A percentile compares a stretch with the other conserved stretches of the same genome.
Evolutionary conservation across 228 moss, liverwort and hornwort species (phyloP).

Genomic region (Sphagnum fallax): DNA sequence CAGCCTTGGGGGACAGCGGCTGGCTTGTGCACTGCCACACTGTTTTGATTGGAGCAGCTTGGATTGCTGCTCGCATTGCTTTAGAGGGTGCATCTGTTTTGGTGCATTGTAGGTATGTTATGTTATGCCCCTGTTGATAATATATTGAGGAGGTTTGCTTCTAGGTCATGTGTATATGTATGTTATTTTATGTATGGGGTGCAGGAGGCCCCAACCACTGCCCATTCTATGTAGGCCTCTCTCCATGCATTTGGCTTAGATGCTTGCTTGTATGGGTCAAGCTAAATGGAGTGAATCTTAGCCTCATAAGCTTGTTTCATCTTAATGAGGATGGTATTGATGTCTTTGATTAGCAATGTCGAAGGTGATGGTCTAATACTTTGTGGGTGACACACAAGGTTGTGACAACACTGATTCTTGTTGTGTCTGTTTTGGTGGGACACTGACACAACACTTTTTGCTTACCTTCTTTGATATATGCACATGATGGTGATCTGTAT

Average conservation of each 20-base stretch:
- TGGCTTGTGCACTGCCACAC: constrained; percentile 94
- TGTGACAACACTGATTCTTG: too few species aligned
- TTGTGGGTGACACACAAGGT: too few species aligned
- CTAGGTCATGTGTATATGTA: too few species aligned
- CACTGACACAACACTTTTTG: background rate
- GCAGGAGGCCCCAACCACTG: too few species aligned
- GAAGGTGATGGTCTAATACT: too few species aligned
- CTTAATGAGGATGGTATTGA: too few species aligned
- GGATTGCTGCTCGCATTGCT: constrained; percentile 90
- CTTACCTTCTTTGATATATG: background rate
- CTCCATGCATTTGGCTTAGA: background rate
- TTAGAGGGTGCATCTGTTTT: constrained; percentile 92
- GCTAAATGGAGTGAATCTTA: too few species aligned
- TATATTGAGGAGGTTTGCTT: too few species aligned
- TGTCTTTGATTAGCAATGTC: too few species aligned
- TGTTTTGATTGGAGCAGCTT: constrained; percentile 88
- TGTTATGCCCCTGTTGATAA: background rate
- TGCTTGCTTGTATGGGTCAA: background rate
- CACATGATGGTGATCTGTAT: background rate
- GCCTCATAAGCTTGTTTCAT: too few species aligned
- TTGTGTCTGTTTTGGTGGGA: background rate
- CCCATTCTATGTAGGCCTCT: background rate
- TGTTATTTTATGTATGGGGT: too few species aligned
- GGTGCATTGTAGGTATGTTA: constrained; percentile 90
- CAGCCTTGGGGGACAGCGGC: constrained; percentile 90